Base-by-base conservation (phyloP, 1,139 yeast genomes). In the Diutina mesorugosa region DNA sequence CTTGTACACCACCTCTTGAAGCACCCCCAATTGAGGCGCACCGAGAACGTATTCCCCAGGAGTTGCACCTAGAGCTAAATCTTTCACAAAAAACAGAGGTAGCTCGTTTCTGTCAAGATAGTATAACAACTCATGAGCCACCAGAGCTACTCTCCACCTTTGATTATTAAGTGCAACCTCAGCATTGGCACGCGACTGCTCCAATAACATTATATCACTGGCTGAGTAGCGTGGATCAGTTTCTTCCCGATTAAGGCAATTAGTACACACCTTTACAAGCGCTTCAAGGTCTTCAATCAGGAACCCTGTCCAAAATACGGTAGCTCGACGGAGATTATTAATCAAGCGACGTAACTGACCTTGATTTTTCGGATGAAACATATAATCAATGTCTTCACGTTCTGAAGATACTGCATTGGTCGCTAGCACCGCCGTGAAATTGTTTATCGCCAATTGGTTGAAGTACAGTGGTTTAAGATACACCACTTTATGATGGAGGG, bases 241-340 rank as follows among this genome's bases (percentile, higher is more conserved):
- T 48, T 64, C 61, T 7, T 62, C 58, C 46, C 61, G 54, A 51
- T 70, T 67, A 56, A 83, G 62, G 1, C 82, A 74, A n/a, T 69
- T 67, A 46, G 72, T 68, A 57, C 85, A 77, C 45, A 84, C 77
- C 48, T 71, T 68, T 3, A 79, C 65, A 63, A 84, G 69, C 28
- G 78, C 74, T 54, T 79, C 79, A 14, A 83, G 71, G 65, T 83
- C 87, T 48, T 72, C 74, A 51, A 75, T 76, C 35, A 83, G 74
- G 62, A 85, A 85, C 0, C 90, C 90, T 1, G 89, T 82, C 90
- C 90, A 85, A 62, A 82, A 83, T 63, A 85, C 84, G 0, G 90
- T 82, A 1, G 87, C 83, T 58, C 85, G 72, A 64, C 82, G 87
- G 52, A 85, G 65, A 62, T 85, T 85, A 1, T 80, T 76, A 9